Percentiles rank a stretch among this genome's conserved stretches.
phyloP scores from a whole-genome alignment of 768 basidiomycete genomes.

The Rhizopogon sp. region DNA sequence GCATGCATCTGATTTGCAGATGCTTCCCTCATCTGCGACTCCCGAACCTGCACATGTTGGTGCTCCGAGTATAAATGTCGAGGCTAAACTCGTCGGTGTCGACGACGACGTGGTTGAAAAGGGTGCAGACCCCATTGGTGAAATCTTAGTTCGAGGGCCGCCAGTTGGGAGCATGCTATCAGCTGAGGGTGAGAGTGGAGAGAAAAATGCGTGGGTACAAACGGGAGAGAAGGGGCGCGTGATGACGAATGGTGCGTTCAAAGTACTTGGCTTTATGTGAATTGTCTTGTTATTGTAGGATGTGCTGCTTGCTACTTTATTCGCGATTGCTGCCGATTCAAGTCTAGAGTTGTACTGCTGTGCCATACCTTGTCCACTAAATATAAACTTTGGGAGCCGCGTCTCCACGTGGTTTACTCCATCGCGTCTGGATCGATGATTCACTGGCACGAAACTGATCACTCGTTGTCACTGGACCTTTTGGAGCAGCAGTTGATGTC shows the following conservation, averaged over 20 bases:
- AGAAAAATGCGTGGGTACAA: conserved; percentile 41
- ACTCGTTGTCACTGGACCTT: too few relatives aligned
- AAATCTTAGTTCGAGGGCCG: conserved; percentile 65
- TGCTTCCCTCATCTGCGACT: conserved; percentile 41
- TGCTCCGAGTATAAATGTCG: conserved; percentile 81
- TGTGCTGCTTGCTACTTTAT: not conserved
- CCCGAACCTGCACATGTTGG: conserved; percentile 49
- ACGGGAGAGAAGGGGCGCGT: conserved; percentile 43
- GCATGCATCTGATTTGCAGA: conserved; percentile 83
- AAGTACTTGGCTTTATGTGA: conserved; percentile 14
- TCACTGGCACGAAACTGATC: too few relatives aligned
- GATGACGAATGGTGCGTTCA: conserved; percentile 66
- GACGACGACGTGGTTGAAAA: conserved; percentile 60
- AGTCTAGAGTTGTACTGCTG: not conserved
- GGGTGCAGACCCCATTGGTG: conserved; percentile 63
- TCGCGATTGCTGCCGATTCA: not conserved
- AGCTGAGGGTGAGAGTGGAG: conserved; percentile 28
- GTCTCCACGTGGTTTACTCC: too few relatives aligned
- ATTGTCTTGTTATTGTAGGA: not conserved
- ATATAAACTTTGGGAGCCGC: too few relatives aligned
- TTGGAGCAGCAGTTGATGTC: not conserved
- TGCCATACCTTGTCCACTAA: not conserved
- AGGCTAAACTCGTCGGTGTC: conserved; percentile 71
- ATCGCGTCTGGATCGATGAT: too few relatives aligned
- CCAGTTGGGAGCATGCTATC: conserved; percentile 55